Conservation (phyloP, 495 filamentous ascomycete genomes). For the Eremomyces bilateralis region DNA sequence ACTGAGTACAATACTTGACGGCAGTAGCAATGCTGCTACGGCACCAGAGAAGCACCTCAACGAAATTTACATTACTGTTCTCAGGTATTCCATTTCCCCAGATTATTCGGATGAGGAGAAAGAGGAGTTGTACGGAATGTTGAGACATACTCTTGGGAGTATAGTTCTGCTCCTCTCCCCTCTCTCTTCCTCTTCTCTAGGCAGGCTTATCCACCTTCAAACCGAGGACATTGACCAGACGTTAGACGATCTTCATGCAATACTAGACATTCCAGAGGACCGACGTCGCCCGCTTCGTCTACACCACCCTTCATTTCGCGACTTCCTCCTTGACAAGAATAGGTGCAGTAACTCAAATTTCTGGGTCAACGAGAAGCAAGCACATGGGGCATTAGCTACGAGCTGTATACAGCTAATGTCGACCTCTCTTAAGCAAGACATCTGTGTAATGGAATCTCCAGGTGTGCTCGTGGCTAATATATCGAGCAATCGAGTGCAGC, state of each 20-base stretch:
- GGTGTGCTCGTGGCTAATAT: constrained; percentile 1
- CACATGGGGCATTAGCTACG: not conserved
- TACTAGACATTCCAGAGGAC: not conserved
- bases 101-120: no score
- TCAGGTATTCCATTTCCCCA: not conserved
- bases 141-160: constrained; percentile 2
- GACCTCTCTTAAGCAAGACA: no score
- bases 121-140: not conserved
- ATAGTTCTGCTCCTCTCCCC: constrained; percentile 1
- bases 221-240: not conserved
- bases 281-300: no score
- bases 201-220: not conserved
- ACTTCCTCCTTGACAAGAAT: not conserved
- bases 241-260: no score
- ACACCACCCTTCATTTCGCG: not conserved
- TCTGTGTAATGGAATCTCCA: not conserved
- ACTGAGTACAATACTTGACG: not conserved
- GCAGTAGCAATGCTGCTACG: no score
- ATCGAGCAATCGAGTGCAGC: not conserved
- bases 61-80: not conserved
- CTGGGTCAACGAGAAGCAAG: not conserved
- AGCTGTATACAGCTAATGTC: no score
- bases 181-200: not conserved
- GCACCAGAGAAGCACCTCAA: not conserved
- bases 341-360: not conserved